These are phyloP conservation scores for Ceratobasidium sp. DNA, from an alignment of 1,284 basidiomycete genomes.

Conservation along the genomic window DNA sequence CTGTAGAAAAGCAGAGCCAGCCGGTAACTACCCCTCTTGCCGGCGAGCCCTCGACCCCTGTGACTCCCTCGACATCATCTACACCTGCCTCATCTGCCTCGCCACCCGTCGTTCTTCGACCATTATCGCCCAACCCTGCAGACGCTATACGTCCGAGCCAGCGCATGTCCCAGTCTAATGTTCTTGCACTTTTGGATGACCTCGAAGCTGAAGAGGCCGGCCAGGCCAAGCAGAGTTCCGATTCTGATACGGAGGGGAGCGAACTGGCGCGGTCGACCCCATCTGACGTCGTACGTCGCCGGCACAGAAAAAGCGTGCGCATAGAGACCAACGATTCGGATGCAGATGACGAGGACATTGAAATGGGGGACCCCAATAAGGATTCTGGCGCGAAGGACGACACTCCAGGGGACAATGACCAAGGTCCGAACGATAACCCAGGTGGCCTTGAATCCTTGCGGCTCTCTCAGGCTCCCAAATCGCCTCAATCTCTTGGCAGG, in stretches of 20 bases:
- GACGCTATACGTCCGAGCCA: conserved; percentile 46
- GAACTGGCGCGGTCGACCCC: conserved; percentile 21
- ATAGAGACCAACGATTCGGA: conserved; percentile 14
- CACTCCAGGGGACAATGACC: neutral
- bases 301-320: conserved; percentile 19
- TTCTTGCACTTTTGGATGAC: conserved; percentile 18
- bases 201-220: conserved; percentile 20
- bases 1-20: neutral
- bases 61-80: conserved; percentile 42
- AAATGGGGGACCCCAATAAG: conserved; percentile 10
- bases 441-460: neutral
- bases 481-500: conserved; percentile 13
- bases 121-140: neutral
- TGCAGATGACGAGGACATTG: conserved; percentile 5
- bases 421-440: too few species aligned
- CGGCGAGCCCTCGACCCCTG: neutral
- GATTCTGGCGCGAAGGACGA: neutral
- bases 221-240: neutral
- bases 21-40: neutral
- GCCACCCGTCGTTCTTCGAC: neutral
- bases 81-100: conserved; percentile 17
- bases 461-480: conserved; percentile 6
- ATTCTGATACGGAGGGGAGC: conserved; percentile 13
- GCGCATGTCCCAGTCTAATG: neutral
- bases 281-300: conserved; percentile 11